Base-by-base conservation (phyloP, 225 moss, liverwort and hornwort species). In the Climacium dendroides region DNA sequence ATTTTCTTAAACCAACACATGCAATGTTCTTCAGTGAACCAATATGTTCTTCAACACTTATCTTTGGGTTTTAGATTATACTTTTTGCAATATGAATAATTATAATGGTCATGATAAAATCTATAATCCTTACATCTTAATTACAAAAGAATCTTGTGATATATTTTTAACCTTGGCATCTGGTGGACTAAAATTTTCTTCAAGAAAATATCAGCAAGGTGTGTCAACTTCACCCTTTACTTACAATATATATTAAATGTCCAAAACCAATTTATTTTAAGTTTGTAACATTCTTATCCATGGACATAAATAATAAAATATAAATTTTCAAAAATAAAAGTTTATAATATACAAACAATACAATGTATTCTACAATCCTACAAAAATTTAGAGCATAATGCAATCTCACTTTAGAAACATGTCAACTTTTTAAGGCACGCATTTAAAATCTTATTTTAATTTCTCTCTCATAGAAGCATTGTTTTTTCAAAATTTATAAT, bases 101-200 rank as follows among this genome's bases (percentile, higher is more conserved):
- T 15, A 41, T 2, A 43, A 43, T 15, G 4, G 41, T 43, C 43
- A 43, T 15, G 3, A 26, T 15, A 25, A 43, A 43, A 13, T 41
- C 25, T 5, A 15, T 41, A 25, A 43, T 15, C 3, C 26, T 25
- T 71, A 26, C 3, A 15, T 9, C 2, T 43, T 15, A 3, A 3
- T 26, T 43, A 15, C 7, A 43, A 71, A 26, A 19, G 2, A 71
- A 71, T 16, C 16, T 15, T 15, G 5, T 28, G 5, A 28, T 41
- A 41, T 70, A 28, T 3, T 2, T 71, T 1, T 41, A 11, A 0
- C 6, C 1, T 2, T 0, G 2, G 7, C 24, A 39, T 39, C 4
- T 37, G 0, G 13, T 23, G 13, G 24, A 22, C 13, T 37, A 37
- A 69, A 37, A 19, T 3, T n/a, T 65, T 11, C 3, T 10, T 11